Base-by-base conservation (phyloP, 306 rosid species). In the Ormosia emarginata region DNA sequence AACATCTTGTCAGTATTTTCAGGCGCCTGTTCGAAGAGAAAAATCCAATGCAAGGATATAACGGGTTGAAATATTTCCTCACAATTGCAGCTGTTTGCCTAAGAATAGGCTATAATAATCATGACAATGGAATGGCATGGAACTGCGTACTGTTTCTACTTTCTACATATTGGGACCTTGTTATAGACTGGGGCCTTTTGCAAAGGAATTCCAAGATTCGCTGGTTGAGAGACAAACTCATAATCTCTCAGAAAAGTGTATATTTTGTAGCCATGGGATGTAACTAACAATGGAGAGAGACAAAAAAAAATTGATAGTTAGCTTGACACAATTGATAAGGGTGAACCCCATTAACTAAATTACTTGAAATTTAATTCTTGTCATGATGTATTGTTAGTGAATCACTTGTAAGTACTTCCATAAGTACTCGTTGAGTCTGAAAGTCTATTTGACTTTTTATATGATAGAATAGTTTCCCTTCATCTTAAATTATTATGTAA, bases 111-210 rank as follows among this genome's bases (percentile, higher is more conserved):
- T 65, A n/a, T n/a, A n/a, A 69, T 68, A 84, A 14, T 58, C 79
- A 84, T 32, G 24, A 88, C 56, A 7, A 29, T 0, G 85, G 85
- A 12, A 61, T 67, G 59, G 41, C 71, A 36, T 89, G 88, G 92
- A 69, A 8, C 85, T 24, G 56, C n/a, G n/a, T n/a, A n/a, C n/a
- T n/a, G n/a, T n/a, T n/a, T n/a, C n/a, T n/a, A n/a, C n/a, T 77
- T 33, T 55, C 90, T 33, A 91, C 90, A 9, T 93, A 91, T 30
- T 93, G 95, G 97, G 93, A 92, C 84, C 81, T 92, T 62, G 85
- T 86, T 44, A 70, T 86, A 3, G 97, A 92, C 67, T 92, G 97
- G 95, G 95, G 93, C 39, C 97, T 92, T 41, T 82, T 90, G 32
- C 91, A 91, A 49, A 85, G 86, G 8, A 52, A 74, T 29, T 91